Evolutionary conservation across 805 yeast genomes (phyloP), one percentile per base, ranked within the genome.

Genomic region (Candida schatavii): DNA sequence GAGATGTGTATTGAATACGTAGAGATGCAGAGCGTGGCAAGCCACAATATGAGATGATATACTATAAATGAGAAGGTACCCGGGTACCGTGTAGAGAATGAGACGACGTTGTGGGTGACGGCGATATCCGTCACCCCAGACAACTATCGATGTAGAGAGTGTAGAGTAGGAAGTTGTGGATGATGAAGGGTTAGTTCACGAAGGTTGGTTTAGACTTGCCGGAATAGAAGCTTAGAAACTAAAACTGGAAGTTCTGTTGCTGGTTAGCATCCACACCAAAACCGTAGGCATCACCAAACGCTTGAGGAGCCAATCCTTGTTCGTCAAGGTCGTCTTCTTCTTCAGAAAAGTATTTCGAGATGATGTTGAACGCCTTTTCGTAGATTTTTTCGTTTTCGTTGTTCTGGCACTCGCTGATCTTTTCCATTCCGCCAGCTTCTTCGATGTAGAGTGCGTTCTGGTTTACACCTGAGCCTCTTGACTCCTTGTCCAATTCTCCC

Each of bases 371-470:
- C 26, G 98, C 95, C 71, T 89, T 90, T 61, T 85, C 80, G 68
- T 93, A 93, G 58, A 93, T 87, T 60, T 84, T 87, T 61, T 91
- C 95, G 67, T 91, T 93, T 58, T 82, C 87, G 68, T 88, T 89
- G 62, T 77, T 80, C 75, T 93, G 99, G 62, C 96, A 86, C 47
- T 87, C 88, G 66, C 85, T 85, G 55, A 93, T 91, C 72, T 88
- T 90, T 65, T 93, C 98, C 81, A 89, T 85, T 48, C 99, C 99
- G 56, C 97, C 98, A 34, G 97, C 97, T 64, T 91, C 97, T 71
- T 93, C 99, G 59, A 93, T 86, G 69, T 69, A 88, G 48, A 89
- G 77, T 21, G 98, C 96, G 61, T 90, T 85, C 63, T 86, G 88
- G 68, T 93, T 93, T 56, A 81, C 75, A 38, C 75, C 65, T 14